Conservation (phyloP, 129 eudicot genomes). For the Helianthus tuberosus region DNA sequence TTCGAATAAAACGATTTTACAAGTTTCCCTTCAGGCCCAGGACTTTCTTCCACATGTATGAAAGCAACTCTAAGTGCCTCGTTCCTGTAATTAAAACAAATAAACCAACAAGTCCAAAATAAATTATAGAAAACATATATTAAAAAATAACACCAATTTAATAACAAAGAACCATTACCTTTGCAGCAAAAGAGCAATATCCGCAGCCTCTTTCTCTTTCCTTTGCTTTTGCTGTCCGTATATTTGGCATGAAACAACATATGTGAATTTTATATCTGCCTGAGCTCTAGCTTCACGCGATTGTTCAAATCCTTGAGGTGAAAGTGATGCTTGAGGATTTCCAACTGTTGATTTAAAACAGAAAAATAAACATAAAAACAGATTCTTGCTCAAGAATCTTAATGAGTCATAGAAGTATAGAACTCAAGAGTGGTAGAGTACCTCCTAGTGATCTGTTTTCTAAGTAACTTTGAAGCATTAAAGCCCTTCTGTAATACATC, state of each 20-base stretch:
- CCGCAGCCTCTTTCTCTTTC: constrained; percentile 91
- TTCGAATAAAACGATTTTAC: constrained; percentile 73
- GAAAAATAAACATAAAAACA: background rate
- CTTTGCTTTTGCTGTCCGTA: constrained; percentile 97
- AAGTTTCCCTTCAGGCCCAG: constrained; percentile 49
- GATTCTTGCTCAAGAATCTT: background rate
- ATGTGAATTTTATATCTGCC: constrained; percentile 92
- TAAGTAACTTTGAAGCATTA: constrained; percentile 89
- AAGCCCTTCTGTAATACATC: constrained; percentile 98
- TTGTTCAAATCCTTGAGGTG: constrained; percentile 73
- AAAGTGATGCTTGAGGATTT: constrained; percentile 45
- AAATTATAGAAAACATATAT: background rate
- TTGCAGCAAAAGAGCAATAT: constrained; percentile 84
- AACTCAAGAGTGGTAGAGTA: constrained; percentile 22
- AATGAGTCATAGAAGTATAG: constrained; percentile 15
- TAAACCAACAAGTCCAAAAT: background rate
- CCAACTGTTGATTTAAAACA: constrained; percentile 38
- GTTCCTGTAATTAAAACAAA: constrained; percentile 51
- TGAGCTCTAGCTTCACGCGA: constrained; percentile 97
- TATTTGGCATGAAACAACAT: constrained; percentile 95
- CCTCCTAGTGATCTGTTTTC: constrained; percentile 88
- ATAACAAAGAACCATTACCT: constrained; percentile 42
- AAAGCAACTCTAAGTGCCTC: constrained; percentile 99
- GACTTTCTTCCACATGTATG: constrained; percentile 82
- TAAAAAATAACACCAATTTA: background rate